A percentile compares a stretch with the other conserved stretches of the same genome.
These are phyloP conservation scores for Fusarium lateritium DNA, from an alignment of 2,329 filamentous ascomycete genomes.

Conservation along the genomic window DNA sequence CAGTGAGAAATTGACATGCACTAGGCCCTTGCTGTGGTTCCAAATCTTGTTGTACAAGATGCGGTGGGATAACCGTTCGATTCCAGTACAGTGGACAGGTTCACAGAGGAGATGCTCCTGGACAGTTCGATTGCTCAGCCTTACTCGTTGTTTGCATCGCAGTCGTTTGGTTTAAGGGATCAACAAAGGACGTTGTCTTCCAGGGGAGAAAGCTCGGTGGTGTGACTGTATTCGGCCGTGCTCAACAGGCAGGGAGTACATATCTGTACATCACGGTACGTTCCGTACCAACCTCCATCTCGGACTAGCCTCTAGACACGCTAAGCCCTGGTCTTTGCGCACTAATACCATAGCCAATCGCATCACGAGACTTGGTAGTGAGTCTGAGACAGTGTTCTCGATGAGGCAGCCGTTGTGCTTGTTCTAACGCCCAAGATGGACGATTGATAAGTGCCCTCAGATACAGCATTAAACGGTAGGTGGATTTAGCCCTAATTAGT, in stretches of 20 bases:
- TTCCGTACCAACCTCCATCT: slow-evolving; percentile 27
- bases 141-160: background rate
- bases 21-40: slow-evolving; percentile 12
- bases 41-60: slow-evolving; percentile 16
- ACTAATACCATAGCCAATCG: slow-evolving; percentile 37
- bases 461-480: slow-evolving; percentile 28
- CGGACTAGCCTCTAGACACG: background rate
- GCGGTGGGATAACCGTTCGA: slow-evolving; percentile 2
- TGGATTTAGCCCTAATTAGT: slow-evolving; percentile 23
- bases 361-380: slow-evolving; percentile 11
- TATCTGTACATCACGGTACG: slow-evolving; percentile 7
- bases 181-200: slow-evolving; percentile 1
- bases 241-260: slow-evolving; percentile 25
- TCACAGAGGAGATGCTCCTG: background rate
- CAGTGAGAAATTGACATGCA: slow-evolving; percentile 13
- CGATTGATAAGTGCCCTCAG: slow-evolving; percentile 26
- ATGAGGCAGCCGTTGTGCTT: slow-evolving; percentile 44
- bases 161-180: background rate
- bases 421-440: slow-evolving; percentile 31
- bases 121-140: background rate
- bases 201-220: slow-evolving; percentile 25
- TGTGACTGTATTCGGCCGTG: slow-evolving; percentile 19
- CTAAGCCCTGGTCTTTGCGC: slow-evolving; percentile 32
- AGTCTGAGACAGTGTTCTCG: slow-evolving; percentile 42
- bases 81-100: background rate